Base-by-base conservation (phyloP, 1,139 yeast genomes). In the Wickerhamomyces sp. region DNA sequence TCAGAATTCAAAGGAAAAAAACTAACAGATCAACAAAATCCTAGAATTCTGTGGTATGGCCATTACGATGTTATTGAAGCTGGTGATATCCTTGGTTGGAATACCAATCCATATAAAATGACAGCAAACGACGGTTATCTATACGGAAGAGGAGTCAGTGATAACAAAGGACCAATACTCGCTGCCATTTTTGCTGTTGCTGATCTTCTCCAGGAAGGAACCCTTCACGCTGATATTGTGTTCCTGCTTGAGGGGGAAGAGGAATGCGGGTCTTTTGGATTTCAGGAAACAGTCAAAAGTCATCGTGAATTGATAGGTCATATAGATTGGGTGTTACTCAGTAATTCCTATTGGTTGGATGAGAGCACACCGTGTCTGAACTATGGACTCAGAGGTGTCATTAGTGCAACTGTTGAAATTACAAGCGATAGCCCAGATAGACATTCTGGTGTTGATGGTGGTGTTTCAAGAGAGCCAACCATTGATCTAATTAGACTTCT, bases 381-480 rank as follows among this genome's bases (percentile, higher is more conserved):
- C 60, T 93, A 91, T 63, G 99, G 99, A 0, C 72, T 93, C 47
- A 76, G 99, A 60, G 99, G 99, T 39, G 93, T 91, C 7, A 74
- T 93, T 34, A 86, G 89, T 63, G 85, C 90, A 2, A 72, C 81
- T n/a, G 76, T 93, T 3, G 79, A 78, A 36, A 73, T 93, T 14
- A 69, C 72, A 45, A 81, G 91, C 42, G 89, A 79, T 48, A 75
- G 75, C 50, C 95, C 95, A 1, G 98, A 93, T 65, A 72, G 95
- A 50, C 99, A 93, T 60, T 89, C 97, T 0, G 99, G 99, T 50
- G 95, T 93, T 14, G 95, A 91, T 66, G 99, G 99, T 40, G 99
- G 98, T 48, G 83, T 85, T 10, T 78, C 80, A 55, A 75, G 85
- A 47, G 99, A 93, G 56, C 98, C 99, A 2, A 82, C 95, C 0